Conservation (phyloP, 495 filamentous ascomycete genomes). For the Trichoderma virens region DNA sequence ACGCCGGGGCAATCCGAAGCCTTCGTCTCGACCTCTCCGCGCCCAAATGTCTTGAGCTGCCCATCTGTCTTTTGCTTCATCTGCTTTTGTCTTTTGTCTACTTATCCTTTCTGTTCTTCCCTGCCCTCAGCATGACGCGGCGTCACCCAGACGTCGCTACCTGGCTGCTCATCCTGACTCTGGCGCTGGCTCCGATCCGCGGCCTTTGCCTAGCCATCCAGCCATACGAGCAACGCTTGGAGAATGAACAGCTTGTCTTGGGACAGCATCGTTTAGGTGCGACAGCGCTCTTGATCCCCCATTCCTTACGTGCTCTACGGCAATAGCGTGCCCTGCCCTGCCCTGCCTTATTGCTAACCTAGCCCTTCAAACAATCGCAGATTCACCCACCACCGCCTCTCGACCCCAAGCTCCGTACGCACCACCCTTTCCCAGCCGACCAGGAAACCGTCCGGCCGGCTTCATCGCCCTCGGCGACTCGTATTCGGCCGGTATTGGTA, state of each 20-base stretch:
- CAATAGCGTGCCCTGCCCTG: too few species aligned
- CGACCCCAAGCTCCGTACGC: background rate
- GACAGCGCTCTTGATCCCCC: too few species aligned
- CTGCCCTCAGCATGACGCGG: background rate
- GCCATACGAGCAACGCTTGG: background rate
- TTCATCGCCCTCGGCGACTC: slow-evolving; percentile 42
- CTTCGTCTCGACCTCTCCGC: background rate
- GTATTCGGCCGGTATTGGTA: slow-evolving; percentile 42
- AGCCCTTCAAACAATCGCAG: background rate
- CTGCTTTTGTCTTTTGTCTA: background rate
- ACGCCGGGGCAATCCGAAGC: background rate
- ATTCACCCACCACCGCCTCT: background rate
- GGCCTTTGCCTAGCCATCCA: background rate
- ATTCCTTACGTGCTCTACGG: too few species aligned
- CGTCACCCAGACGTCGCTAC: background rate
- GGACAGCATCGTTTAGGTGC: background rate
- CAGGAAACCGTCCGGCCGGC: slow-evolving; percentile 14
- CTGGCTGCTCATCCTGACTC: background rate
- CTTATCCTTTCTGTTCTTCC: background rate
- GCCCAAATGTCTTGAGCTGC: background rate
- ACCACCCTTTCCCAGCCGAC: slow-evolving; percentile 3
- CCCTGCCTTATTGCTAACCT: background rate
- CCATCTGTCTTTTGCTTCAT: background rate
- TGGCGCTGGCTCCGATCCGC: background rate
- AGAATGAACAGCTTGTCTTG: background rate